phyloP scores from a whole-genome alignment of 225 moss, liverwort and hornwort genomes.

The Takakia lepidozioides region DNA sequence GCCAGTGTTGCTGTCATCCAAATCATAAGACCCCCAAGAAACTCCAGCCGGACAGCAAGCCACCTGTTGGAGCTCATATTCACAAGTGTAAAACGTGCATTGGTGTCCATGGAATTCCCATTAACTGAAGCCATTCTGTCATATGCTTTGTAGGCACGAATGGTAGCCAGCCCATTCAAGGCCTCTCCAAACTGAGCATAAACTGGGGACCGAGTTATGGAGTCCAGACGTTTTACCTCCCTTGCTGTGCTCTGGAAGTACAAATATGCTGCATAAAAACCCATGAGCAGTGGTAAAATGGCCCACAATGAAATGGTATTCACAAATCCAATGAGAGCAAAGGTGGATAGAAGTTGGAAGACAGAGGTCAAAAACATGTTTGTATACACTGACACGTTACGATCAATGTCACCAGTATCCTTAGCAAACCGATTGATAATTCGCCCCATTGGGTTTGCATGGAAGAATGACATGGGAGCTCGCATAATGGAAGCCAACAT shows the following conservation, averaged over 20 bases:
- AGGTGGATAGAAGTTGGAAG: constrained; percentile 68
- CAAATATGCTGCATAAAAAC: constrained; percentile 56
- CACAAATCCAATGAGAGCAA: constrained; percentile 56
- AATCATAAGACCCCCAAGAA: constrained; percentile 78
- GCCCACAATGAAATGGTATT: constrained; percentile 69
- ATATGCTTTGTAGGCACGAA: constrained; percentile 70
- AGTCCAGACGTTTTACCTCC: constrained; percentile 74
- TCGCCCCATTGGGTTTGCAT: constrained; percentile 66
- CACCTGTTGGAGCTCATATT: constrained; percentile 79
- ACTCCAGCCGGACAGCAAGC: constrained; percentile 65
- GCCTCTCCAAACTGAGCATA: constrained; percentile 81
- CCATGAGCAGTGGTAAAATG: constrained; percentile 54
- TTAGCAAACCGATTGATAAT: constrained; percentile 73
- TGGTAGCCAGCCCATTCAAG: constrained; percentile 64
- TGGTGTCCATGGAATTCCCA: constrained; percentile 65
- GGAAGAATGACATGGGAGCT: constrained; percentile 73
- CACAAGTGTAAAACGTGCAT: constrained; percentile 52
- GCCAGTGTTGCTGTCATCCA: constrained; percentile 60
- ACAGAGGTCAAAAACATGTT: constrained; percentile 62
- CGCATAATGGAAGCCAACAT: constrained; percentile 55
- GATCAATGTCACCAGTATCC: constrained; percentile 70
- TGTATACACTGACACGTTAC: constrained; percentile 52
- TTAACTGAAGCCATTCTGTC: constrained; percentile 57
- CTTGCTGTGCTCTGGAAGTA: constrained; percentile 73
- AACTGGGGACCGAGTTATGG: constrained; percentile 67